phyloP scores from a whole-genome alignment of 768 basidiomycete genomes.

The Brasilioporus rufonigricans region DNA sequence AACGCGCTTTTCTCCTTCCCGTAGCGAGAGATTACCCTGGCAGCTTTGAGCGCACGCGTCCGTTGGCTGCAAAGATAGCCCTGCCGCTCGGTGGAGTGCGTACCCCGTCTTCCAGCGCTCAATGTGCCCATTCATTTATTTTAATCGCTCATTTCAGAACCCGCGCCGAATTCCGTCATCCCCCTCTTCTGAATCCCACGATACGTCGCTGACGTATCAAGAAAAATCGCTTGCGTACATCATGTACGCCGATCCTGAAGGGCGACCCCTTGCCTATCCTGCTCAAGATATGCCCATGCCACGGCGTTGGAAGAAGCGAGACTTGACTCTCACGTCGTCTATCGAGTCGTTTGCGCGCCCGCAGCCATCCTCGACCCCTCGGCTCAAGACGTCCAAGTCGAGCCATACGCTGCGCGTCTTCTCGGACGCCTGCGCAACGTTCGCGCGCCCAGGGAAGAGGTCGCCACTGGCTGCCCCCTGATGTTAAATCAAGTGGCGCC shows the following conservation, averaged over 20 bases:
- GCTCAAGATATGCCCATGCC: conserved; percentile 1
- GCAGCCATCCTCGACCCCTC: background rate
- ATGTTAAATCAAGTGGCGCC: background rate
- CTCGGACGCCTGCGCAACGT: conserved; percentile 24
- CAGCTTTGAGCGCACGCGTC: conserved; percentile 11
- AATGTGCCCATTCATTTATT: background rate
- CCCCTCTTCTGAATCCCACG: conserved; percentile 8
- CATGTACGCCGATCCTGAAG: conserved; percentile 19
- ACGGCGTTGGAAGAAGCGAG: conserved; percentile 17
- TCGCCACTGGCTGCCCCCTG: conserved; percentile 5
- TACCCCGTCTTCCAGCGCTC: background rate
- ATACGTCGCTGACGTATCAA: conserved; percentile 5
- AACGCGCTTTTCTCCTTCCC: background rate
- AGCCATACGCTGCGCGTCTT: conserved; percentile 25
- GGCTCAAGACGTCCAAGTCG: conserved; percentile 10
- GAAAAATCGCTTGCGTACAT: conserved; percentile 13
- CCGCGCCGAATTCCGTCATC: conserved; percentile 3
- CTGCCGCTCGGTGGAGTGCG: conserved; percentile 19
- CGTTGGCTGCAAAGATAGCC: conserved; percentile 17
- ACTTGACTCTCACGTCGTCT: conserved; percentile 2
- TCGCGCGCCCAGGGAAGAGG: conserved; percentile 15
- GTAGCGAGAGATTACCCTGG: conserved; percentile 2
- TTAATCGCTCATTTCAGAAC: conserved; percentile 2
- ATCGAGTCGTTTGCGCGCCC: background rate
- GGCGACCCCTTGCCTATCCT: conserved; percentile 13